Base-by-base conservation (phyloP, 2,329 filamentous ascomycete genomes). In the Exophiala sideris region DNA sequence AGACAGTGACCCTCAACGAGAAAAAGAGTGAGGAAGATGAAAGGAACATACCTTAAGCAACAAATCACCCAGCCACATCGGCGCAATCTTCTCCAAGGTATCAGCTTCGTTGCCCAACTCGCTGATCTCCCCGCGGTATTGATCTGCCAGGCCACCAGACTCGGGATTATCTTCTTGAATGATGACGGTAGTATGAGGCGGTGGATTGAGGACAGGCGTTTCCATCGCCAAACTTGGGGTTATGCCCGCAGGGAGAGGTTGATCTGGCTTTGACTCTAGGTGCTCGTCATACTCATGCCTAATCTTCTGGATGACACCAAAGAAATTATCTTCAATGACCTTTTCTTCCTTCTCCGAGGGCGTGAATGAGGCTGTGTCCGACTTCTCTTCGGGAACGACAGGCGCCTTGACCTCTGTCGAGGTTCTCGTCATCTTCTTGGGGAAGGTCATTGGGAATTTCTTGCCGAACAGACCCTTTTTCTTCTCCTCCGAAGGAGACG, bases 41-140 rank as follows among this genome's bases (percentile, higher is more conserved):
- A 3, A 18, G 16, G 16, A 1, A 61, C 74, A 63, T 73, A 86
- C 84, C 65, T 79, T 78, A 44, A 99, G 76, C 11, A 99, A 76
- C 34, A 96, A 81, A 60, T 97, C 91, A 11, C 88, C 91, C 5
- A 99, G 78, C 94, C 94, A 99, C 77, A 88, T 87, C 1, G 94
- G 92, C 5, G 87, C 91, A 38, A 86, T 83, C 65, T 89, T 87
- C 73, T 97, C 91, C 48, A 99, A 86, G 16, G 86, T 74, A 69
- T 95, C 89, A 16, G 86, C 86, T 64, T 95, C 89, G 44, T 82
- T 77, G 1, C 87, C 88, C 3, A 95, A 79, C 6, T 83, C 84
- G 52, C 83, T 87, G 2, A 97, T 89, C 2, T 87, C 95, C 24
- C 94, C 92, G 65, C 94, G 82, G 68, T 96, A 99, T 9, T 97